A percentile compares a stretch with the other conserved stretches of the same genome.
Conservation (phyloP, 306 rosid species). For the Rosa multiflora region DNA sequence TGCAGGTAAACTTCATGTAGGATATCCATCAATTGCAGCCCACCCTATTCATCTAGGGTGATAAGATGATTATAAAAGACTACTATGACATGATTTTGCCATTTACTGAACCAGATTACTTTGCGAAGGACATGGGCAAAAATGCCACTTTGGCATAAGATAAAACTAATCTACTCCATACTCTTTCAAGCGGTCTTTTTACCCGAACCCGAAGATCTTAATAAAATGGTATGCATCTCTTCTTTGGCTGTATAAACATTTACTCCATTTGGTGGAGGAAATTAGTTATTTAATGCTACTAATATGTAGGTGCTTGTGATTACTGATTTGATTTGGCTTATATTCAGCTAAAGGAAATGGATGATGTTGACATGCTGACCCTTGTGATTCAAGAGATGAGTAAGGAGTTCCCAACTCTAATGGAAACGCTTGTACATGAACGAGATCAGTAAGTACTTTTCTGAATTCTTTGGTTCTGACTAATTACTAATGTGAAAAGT, state of each 20-base stretch:
- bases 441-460: slow-evolving; percentile 76
- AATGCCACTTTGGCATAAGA: slow-evolving; percentile 94
- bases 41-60: not conserved
- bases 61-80: not conserved
- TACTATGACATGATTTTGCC: slow-evolving; percentile 25
- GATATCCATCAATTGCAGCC: not conserved
- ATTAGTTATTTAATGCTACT: slow-evolving; percentile 5
- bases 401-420: slow-evolving; percentile 85
- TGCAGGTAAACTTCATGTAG: slow-evolving; percentile 55
- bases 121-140: slow-evolving; percentile 83
- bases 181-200: slow-evolving; percentile 78
- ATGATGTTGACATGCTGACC: slow-evolving; percentile 86
- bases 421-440: slow-evolving; percentile 94
- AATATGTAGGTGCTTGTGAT: slow-evolving; percentile 21
- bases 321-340: slow-evolving; percentile 26
- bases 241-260: not conserved
- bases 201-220: slow-evolving; percentile 76
- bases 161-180: slow-evolving; percentile 64
- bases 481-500: not conserved
- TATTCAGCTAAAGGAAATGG: slow-evolving; percentile 85
- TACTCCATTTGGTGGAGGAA: not conserved
- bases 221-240: slow-evolving; percentile 59
- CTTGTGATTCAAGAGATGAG: slow-evolving; percentile 90
- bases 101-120: slow-evolving; percentile 65
- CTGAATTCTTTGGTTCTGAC: slow-evolving; percentile 12